Percentiles rank a stretch among this genome's conserved stretches.
These are phyloP conservation scores for Trichaptum fuscoviolaceum DNA, from an alignment of 768 basidiomycete species.

Conservation along the genomic window DNA sequence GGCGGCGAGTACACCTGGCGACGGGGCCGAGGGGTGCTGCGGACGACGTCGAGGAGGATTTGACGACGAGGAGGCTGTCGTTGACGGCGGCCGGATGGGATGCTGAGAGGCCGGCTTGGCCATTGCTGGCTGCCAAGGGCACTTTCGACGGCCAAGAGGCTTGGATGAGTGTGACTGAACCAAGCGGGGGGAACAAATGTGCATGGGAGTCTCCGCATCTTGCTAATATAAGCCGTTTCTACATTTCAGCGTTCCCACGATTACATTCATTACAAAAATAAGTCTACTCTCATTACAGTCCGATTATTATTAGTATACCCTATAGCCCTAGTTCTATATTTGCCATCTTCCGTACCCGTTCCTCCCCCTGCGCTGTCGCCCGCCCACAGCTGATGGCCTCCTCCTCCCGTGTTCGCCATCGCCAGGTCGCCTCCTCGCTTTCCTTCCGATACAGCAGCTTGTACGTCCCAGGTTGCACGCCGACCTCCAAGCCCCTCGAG, in stretches of 20 bases:
- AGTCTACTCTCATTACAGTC: not conserved
- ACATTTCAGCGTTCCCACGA: not conserved
- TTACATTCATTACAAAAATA: conserved; percentile 4
- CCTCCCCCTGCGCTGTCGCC: conserved; percentile 48
- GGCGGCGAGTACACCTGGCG: conserved; percentile 46
- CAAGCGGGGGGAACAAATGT: not conserved
- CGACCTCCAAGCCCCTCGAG: conserved; percentile 40
- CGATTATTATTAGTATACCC: not conserved
- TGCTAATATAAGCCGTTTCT: not conserved
- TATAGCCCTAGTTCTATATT: conserved; percentile 12
- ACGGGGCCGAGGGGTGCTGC: conserved; percentile 31
- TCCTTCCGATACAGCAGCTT: conserved; percentile 65
- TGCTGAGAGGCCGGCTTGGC: conserved; percentile 43
- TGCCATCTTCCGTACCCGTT: conserved; percentile 37
- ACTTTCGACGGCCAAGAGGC: conserved; percentile 18
- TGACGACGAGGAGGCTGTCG: conserved; percentile 9
- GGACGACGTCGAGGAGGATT: conserved; percentile 16
- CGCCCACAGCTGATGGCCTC: conserved; percentile 28
- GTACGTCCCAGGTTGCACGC: conserved; percentile 56
- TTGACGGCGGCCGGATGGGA: conserved; percentile 16
- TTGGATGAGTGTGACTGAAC: not conserved
- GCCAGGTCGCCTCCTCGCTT: conserved; percentile 52
- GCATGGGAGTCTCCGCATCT: not conserved
- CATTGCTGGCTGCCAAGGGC: conserved; percentile 28
- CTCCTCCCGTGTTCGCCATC: conserved; percentile 31